phyloP scores from a whole-genome alignment of 2,329 filamentous ascomycete genomes.

The Neurospora crassa region DNA sequence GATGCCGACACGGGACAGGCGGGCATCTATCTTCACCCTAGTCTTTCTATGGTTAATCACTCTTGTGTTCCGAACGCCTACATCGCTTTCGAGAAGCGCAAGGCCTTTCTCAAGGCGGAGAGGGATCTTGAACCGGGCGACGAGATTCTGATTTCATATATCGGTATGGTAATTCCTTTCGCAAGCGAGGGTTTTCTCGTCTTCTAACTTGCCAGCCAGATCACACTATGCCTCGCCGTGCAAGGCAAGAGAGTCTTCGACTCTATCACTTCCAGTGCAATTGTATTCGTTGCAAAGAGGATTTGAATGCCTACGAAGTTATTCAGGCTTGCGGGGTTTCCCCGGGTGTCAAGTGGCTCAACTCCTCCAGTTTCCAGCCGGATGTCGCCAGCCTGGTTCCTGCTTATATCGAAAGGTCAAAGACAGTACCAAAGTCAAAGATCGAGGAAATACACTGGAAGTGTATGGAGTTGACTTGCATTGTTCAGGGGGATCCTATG shows the following conservation, averaged over 20 bases:
- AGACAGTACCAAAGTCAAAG: conserved; percentile 12
- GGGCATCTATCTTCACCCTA: conserved; percentile 47
- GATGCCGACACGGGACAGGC: conserved; percentile 42
- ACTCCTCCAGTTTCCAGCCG: conserved; percentile 35
- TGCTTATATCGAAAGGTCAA: conserved; percentile 16
- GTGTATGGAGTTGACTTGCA: background rate
- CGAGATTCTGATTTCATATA: conserved; percentile 53
- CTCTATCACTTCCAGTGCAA: conserved; percentile 44
- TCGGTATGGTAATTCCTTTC: conserved; percentile 31
- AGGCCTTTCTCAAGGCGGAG: conserved; percentile 41
- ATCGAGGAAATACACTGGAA: conserved; percentile 20
- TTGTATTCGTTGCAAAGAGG: conserved; percentile 38
- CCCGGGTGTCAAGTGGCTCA: conserved; percentile 20
- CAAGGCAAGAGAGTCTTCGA: conserved; percentile 32
- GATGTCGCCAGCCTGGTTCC: conserved; percentile 24
- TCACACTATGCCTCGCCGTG: conserved; percentile 33
- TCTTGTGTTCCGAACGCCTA: conserved; percentile 52
- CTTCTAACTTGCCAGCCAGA: conserved; percentile 27
- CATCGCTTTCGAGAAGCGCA: conserved; percentile 44
- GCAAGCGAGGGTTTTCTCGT: background rate
- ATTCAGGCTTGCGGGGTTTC: background rate
- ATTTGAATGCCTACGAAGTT: conserved; percentile 46
- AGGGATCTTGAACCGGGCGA: conserved; percentile 39
- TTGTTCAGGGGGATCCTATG: conserved; percentile 7
- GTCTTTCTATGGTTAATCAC: conserved; percentile 51